Evolutionary conservation across 208 protist species (phyloP).

Genomic region (Naegleria fowleri): DNA sequence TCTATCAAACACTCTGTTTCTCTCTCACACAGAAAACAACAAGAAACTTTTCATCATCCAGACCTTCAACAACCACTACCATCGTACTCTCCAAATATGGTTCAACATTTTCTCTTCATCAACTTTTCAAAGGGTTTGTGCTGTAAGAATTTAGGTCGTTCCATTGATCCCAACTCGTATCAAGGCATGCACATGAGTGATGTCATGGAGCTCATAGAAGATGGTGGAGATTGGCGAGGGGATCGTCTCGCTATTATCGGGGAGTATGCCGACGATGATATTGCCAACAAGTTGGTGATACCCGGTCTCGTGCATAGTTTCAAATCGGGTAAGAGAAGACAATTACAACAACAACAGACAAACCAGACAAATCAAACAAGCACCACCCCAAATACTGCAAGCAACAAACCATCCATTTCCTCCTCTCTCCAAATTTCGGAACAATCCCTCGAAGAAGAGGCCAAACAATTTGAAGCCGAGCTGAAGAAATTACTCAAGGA

Average conservation of each 20-base stretch:
- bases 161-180: background rate
- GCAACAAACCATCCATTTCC: too few species aligned
- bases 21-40: too few species aligned
- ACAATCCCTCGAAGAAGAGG: background rate
- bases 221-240: background rate
- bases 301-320: background rate
- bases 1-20: too few species aligned
- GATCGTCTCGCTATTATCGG: background rate
- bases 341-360: background rate
- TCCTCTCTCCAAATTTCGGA: too few species aligned
- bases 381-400: background rate
- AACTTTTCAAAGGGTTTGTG: background rate
- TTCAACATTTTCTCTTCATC: background rate
- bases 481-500: background rate
- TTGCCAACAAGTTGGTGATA: background rate
- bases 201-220: background rate
- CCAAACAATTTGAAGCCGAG: background rate
- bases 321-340: background rate
- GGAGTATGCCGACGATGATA: background rate
- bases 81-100: background rate
- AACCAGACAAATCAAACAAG: too few species aligned
- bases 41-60: too few species aligned
- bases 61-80: too few species aligned
- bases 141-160: background rate
- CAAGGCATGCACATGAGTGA: background rate